Evolutionary conservation across 2,329 filamentous ascomycete species (phyloP), one percentile per base, ranked within the genome.

Genomic region (Sporothrix luriei): DNA sequence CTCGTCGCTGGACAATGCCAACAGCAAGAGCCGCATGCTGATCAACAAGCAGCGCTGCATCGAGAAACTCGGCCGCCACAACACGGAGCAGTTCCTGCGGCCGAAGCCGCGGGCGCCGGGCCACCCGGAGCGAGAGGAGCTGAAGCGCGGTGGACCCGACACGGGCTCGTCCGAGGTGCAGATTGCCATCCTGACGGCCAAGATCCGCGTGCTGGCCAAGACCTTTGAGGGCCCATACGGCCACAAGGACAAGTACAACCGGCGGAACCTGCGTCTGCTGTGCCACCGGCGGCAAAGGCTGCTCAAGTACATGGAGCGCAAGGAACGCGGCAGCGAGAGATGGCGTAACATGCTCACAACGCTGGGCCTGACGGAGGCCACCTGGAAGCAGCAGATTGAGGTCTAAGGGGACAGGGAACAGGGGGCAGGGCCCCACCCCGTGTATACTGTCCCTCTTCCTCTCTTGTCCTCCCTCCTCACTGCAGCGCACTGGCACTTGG

Each of bases 121-220:
- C 51, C 75, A 83, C 77, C 62, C 77, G 76, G 72, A 77, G 71
- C 76, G 82, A 75, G 76, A 80, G 68, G 77, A 75, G 19, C 77
- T 78, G 74, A 79, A 79, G 33, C 90, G 96, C 43, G 88, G 89
- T n/a, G 95, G 95, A 0, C 91, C 91, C 5, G 95, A 99, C 78
- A 99, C 94, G 0, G 95, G 95, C 48, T 97, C 92, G 75, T 92
- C 92, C 7, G 95, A 99, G 81, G 96, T 99, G n/a, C 95, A 99
- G 83, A 93, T 96, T 74, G 94, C 93, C 59, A 96, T 99, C 75
- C 80, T 99, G 78, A 99, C 95, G 3, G 87, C 93, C 70, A 98
- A 97, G 85, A 99, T 99, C 78, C 85, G 92, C 73, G 89, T 90
- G 29, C 79, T 99, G 65, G 90, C 91, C 19, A 85, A 91, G 74